Conservation (phyloP, 2,329 filamentous ascomycete genomes). For the Alternaria hordeiaustralica region DNA sequence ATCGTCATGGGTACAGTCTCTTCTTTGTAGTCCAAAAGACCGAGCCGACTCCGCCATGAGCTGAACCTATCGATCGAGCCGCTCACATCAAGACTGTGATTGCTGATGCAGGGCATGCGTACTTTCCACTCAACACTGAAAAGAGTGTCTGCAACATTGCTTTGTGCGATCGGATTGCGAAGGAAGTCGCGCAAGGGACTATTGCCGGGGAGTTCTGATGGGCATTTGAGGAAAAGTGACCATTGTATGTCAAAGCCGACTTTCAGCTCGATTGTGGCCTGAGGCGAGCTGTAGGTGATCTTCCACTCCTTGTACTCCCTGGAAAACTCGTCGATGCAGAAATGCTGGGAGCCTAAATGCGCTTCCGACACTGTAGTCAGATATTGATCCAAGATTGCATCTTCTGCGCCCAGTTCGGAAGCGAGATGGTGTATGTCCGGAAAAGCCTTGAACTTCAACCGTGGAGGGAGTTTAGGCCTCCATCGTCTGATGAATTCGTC, state of each 20-base stretch:
- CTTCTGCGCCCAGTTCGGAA: not conserved
- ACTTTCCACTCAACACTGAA: slow-evolving; percentile 29
- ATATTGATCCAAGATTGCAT: slow-evolving; percentile 9
- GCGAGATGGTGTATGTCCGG: slow-evolving; percentile 6
- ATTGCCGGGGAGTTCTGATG: slow-evolving; percentile 45
- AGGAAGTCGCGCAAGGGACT: slow-evolving; percentile 53
- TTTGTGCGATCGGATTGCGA: slow-evolving; percentile 29
- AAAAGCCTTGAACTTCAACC: slow-evolving; percentile 28
- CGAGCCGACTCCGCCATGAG: slow-evolving; percentile 49
- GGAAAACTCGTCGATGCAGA: slow-evolving; percentile 24
- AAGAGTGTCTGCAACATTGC: no score
- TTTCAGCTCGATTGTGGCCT: slow-evolving; percentile 50
- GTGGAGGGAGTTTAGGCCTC: slow-evolving; percentile 32
- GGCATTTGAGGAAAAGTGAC: slow-evolving; percentile 56
- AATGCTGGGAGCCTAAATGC: slow-evolving; percentile 12
- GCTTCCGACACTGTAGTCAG: slow-evolving; percentile 12
- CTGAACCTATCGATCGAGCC: slow-evolving; percentile 23
- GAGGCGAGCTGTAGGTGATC: slow-evolving; percentile 49
- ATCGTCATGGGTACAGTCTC: slow-evolving; percentile 56
- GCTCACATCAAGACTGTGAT: no score
- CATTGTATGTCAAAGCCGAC: slow-evolving; percentile 52
- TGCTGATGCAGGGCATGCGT: slow-evolving; percentile 2
- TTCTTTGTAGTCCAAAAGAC: slow-evolving; percentile 47
- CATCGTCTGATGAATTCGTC: slow-evolving; percentile 54
- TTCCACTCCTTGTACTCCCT: slow-evolving; percentile 50